phyloP scores from a whole-genome alignment of 2,329 filamentous ascomycete genomes.

The Aspergillus neoniger region DNA sequence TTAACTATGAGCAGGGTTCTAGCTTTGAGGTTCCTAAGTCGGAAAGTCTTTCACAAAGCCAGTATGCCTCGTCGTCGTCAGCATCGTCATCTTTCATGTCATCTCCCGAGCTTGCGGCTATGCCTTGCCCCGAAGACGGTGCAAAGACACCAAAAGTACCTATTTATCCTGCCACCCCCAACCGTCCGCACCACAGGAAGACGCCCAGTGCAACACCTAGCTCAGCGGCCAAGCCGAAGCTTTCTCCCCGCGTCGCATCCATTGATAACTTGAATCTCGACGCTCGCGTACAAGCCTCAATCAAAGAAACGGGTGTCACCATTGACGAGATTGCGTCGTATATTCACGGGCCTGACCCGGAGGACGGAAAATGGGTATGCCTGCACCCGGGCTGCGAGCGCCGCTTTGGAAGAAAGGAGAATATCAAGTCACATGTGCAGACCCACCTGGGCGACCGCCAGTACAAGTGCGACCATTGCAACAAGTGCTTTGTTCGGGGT shows the following conservation, averaged over 20 bases:
- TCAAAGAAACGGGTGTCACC: slow-evolving; percentile 79
- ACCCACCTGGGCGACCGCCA: slow-evolving; percentile 96
- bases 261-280: slow-evolving; percentile 54
- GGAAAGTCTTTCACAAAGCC: slow-evolving; percentile 42
- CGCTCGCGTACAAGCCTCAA: slow-evolving; percentile 61
- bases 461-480: slow-evolving; percentile 88
- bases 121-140: slow-evolving; percentile 32
- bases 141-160: slow-evolving; percentile 32
- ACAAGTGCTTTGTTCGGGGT: slow-evolving; percentile 94
- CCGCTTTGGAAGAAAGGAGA: slow-evolving; percentile 94
- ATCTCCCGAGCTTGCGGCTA: slow-evolving; percentile 55
- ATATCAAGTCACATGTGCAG: slow-evolving; percentile 97
- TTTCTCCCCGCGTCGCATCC: slow-evolving; percentile 47
- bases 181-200: slow-evolving; percentile 24
- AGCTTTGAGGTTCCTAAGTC: slow-evolving; percentile 32
- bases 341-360: slow-evolving; percentile 70
- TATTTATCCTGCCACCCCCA: slow-evolving; percentile 32
- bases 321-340: slow-evolving; percentile 78
- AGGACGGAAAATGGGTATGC: slow-evolving; percentile 79
- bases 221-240: slow-evolving; percentile 36
- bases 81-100: slow-evolving; percentile 54
- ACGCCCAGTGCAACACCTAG: slow-evolving; percentile 21
- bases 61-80: slow-evolving; percentile 38
- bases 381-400: slow-evolving; percentile 79
- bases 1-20: slow-evolving; percentile 53